phyloP scores from a whole-genome alignment of 306 rosid genomes.

The Lathyrus aphaca region DNA sequence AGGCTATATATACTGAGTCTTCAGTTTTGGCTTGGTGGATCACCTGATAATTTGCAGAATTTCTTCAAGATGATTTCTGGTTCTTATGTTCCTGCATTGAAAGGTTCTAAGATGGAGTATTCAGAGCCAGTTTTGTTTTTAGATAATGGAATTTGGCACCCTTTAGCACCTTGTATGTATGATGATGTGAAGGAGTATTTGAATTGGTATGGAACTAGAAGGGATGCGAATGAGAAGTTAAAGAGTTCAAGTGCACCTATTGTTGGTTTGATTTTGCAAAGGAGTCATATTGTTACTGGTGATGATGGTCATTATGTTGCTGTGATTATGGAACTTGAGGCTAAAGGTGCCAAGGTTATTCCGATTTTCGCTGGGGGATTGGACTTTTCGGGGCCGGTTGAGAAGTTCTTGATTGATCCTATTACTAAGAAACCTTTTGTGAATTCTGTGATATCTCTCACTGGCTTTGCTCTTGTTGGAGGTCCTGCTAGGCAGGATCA shows the following conservation, averaged over 20 bases:
- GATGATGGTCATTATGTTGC: conserved; percentile 98
- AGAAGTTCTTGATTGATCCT: conserved; percentile 81
- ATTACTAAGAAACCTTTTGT: conserved; percentile 77
- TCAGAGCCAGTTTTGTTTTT: conserved; percentile 90
- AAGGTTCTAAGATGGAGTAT: conserved; percentile 72
- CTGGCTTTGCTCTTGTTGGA: conserved; percentile 98
- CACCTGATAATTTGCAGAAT: conserved; percentile 87
- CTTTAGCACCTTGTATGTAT: conserved; percentile 97
- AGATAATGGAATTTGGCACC: conserved; percentile 96
- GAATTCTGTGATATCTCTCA: conserved; percentile 79
- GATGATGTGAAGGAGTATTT: conserved; percentile 96
- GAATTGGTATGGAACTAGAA: conserved; percentile 95
- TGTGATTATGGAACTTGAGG: conserved; percentile 96
- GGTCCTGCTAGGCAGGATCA: conserved; percentile 99
- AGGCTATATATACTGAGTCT: conserved; percentile 84
- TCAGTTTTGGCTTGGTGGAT: conserved; percentile 99
- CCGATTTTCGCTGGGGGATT: conserved; percentile 96
- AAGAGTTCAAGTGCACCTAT: conserved; percentile 66
- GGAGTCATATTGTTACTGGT: conserved; percentile 98
- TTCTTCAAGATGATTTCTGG: conserved; percentile 90
- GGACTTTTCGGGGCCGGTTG: conserved; percentile 95
- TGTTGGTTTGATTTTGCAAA: conserved; percentile 81
- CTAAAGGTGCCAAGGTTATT: conserved; percentile 91
- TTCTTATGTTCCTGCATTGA: conserved; percentile 80
- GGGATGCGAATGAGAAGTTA: conserved; percentile 85